Conservation (phyloP, 2,329 filamentous ascomycete genomes). For the Diaporthe destruens region DNA sequence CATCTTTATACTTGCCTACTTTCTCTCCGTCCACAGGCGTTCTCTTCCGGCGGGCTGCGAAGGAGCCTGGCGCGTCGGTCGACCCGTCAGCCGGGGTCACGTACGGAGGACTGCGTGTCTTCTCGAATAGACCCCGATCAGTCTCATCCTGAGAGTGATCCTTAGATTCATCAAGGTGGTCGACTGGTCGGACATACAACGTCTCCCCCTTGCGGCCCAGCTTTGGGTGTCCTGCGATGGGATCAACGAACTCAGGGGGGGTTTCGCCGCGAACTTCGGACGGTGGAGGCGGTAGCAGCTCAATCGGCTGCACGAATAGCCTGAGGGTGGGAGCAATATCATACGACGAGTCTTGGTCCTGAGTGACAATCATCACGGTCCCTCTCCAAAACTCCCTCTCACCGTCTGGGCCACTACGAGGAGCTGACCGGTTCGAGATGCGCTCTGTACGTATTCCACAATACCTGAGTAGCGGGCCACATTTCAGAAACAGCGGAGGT, state of each 20-base stretch:
- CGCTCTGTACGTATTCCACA: conserved; percentile 82
- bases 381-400: conserved; percentile 91
- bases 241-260: conserved; percentile 87
- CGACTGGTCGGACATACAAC: conserved; percentile 89
- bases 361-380: conserved; percentile 94
- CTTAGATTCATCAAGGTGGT: conserved; percentile 81
- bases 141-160: conserved; percentile 86
- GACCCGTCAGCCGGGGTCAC: conserved; percentile 56
- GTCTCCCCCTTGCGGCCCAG: conserved; percentile 86
- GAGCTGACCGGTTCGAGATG: conserved; percentile 54
- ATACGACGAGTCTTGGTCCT: conserved; percentile 86
- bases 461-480: conserved; percentile 90
- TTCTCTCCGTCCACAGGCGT: conserved; percentile 81
- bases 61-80: conserved; percentile 65
- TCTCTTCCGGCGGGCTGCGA: conserved; percentile 65
- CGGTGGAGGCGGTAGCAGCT: conserved; percentile 83
- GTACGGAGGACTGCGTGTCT: conserved; percentile 67
- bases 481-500: conserved; percentile 86
- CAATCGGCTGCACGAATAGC: conserved; percentile 88
- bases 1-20: conserved; percentile 83
- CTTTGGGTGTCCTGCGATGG: conserved; percentile 88
- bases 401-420: conserved; percentile 50
- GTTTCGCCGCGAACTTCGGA: conserved; percentile 75
- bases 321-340: conserved; percentile 82
- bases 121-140: conserved; percentile 86